These are phyloP conservation scores for Rhizophora mangle DNA, from an alignment of 345 rosid genomes.

Conservation along the genomic window DNA sequence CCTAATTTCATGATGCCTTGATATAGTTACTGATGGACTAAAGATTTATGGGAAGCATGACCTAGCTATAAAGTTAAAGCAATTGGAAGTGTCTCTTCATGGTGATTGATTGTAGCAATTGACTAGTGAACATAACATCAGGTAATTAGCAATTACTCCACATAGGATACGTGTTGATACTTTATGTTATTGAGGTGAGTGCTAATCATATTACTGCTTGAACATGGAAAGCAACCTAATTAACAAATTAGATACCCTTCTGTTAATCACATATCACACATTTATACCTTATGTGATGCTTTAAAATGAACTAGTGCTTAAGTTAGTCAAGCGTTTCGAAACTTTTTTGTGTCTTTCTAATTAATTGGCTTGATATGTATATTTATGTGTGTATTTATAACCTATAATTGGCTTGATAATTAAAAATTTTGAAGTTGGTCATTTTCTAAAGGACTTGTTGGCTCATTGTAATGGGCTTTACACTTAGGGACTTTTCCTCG, in stretches of 20 bases:
- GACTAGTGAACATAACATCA: not conserved
- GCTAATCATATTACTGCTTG: not conserved
- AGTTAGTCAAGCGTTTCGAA: too few species aligned
- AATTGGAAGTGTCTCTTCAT: not conserved
- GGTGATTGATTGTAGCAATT: constrained; percentile 29
- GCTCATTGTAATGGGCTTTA: too few species aligned
- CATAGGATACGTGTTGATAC: not conserved
- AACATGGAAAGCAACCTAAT: not conserved
- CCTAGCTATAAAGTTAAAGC: constrained; percentile 70
- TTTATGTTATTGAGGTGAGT: not conserved
- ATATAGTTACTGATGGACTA: constrained; percentile 84
- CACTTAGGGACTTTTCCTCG: too few species aligned
- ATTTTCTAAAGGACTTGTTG: too few species aligned
- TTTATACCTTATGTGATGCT: not conserved
- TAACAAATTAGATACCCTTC: not conserved
- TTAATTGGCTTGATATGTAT: too few species aligned
- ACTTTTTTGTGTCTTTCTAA: too few species aligned
- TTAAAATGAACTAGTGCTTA: not conserved
- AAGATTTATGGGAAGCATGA: constrained; percentile 86
- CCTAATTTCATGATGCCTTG: constrained; percentile 82
- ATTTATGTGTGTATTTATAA: too few species aligned
- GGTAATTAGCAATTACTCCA: not conserved
- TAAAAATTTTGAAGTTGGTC: too few species aligned
- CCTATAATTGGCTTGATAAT: too few species aligned
- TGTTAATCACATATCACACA: not conserved